Evolutionary conservation across 805 yeast species (phyloP).

Genomic region (Candida palmyrensis): DNA sequence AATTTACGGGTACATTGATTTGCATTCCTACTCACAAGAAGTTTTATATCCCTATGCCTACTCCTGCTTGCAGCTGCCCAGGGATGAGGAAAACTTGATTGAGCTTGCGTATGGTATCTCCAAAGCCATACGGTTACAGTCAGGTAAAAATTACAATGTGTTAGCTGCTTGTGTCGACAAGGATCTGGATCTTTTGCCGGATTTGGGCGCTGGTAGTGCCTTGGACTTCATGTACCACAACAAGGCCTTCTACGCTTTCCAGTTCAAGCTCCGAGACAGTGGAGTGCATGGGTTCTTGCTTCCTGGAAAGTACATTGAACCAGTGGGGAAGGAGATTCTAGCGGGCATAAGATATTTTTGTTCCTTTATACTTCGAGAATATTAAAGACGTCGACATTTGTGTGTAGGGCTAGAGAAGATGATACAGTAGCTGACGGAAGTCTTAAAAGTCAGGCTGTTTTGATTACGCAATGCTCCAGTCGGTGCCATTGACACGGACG

Average conservation of each 20-base stretch:
- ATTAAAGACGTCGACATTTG: no score
- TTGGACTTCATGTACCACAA: slow-evolving; percentile 82
- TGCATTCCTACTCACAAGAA: slow-evolving; percentile 84
- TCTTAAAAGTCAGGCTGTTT: no score
- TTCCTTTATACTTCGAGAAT: slow-evolving; percentile 28
- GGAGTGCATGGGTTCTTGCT: slow-evolving; percentile 80
- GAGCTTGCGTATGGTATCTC: slow-evolving; percentile 80
- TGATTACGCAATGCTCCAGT: no score
- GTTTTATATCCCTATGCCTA: slow-evolving; percentile 79
- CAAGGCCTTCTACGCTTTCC: slow-evolving; percentile 80
- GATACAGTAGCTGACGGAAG: no score
- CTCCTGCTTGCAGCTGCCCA: slow-evolving; percentile 66
- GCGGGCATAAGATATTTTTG: slow-evolving; percentile 64
- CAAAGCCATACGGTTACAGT: slow-evolving; percentile 59
- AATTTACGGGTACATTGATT: slow-evolving; percentile 72
- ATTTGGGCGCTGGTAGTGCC: slow-evolving; percentile 74
- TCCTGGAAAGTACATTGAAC: slow-evolving; percentile 63
- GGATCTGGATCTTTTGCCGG: slow-evolving; percentile 68
- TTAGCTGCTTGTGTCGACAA: slow-evolving; percentile 75
- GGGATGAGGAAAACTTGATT: slow-evolving; percentile 75
- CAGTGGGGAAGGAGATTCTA: slow-evolving; percentile 74
- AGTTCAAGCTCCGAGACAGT: slow-evolving; percentile 72
- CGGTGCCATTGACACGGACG: no score
- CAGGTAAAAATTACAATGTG: slow-evolving; percentile 65
- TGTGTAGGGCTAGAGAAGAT: no score